Base-by-base conservation (phyloP, 352 stramenopile species). In the Phytopythium oedochilum region DNA sequence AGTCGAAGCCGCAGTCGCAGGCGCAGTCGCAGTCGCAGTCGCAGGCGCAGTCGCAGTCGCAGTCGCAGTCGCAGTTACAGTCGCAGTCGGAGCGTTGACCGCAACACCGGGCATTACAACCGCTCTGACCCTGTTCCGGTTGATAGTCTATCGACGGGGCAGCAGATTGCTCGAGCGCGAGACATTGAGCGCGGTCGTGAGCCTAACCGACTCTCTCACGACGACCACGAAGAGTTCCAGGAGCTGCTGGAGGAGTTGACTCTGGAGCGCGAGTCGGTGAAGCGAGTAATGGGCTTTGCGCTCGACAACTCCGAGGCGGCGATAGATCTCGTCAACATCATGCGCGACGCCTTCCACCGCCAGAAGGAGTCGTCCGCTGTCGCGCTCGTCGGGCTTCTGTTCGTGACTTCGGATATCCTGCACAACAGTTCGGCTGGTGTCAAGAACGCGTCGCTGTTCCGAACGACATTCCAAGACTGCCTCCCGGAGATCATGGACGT, bases 381-480 rank as follows among this genome's bases (percentile, higher is more conserved):
- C 26, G 59, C 74, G 8, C 70, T 86, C 14, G 57, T 95, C 53
- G 83, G 68, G 12, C 70, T 81, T 25, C 55, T 97, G 46, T 96
- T 89, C 53, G 70, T 96, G 53, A 66, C 88, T 11, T 96, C 87
- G 14, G 89, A 97, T 52, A 85, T 97, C 39, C 67, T 97, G 32
- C 85, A 96, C 72, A 97, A 97, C 57, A 93, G 83, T 55, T 94
- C 80, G 17, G 89, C 86, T 28, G 69, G 77, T 14, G 78, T 96
- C 42, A 91, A 93, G 64, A 96, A 96, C 49, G 86, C 86, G n/a
- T 94, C 84, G 39, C 71, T 88, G 17, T 97, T 95, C 49, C 83
- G 89, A 4, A 92, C 86, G 35, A 90, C 81, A 51, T 89, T 97
- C 56, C 77, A 96, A 61, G 78, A 87, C 6, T 79, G 61, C 42